These are phyloP conservation scores for Emergomyces pasteurianus DNA, from an alignment of 2,329 filamentous ascomycete genomes.

Conservation along the genomic window DNA sequence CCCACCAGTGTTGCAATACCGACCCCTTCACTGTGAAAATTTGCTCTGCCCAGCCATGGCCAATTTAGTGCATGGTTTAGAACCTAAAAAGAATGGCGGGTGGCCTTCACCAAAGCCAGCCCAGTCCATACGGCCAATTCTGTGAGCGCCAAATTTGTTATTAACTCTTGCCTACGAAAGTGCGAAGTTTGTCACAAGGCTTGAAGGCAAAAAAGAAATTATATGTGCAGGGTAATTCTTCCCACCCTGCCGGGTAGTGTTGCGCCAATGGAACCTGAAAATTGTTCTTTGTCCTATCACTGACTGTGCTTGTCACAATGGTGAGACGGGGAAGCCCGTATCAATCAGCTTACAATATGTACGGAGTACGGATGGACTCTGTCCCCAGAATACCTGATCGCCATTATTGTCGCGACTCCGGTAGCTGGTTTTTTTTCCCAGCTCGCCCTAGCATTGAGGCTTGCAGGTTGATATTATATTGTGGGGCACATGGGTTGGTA, in stretches of 20 bases:
- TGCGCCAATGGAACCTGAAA: neutral
- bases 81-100: neutral
- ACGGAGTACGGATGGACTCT: no score
- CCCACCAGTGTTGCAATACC: neutral
- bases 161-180: neutral
- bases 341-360: neutral
- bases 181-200: neutral
- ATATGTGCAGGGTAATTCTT: neutral
- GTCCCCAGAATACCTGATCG: neutral
- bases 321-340: neutral
- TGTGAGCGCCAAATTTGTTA: neutral
- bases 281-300: slow-evolving; percentile 1
- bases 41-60: neutral
- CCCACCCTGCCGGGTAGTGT: neutral
- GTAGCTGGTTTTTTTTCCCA: neutral
- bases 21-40: neutral
- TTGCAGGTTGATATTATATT: neutral
- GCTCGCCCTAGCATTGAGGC: neutral
- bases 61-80: neutral
- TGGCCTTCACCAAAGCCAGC: neutral
- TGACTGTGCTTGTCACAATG: neutral
- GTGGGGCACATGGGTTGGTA: neutral
- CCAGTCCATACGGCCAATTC: neutral
- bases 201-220: neutral
- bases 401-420: neutral